These are phyloP conservation scores for Lepidium didymum DNA, from an alignment of 345 rosid genomes.

Conservation along the genomic window DNA sequence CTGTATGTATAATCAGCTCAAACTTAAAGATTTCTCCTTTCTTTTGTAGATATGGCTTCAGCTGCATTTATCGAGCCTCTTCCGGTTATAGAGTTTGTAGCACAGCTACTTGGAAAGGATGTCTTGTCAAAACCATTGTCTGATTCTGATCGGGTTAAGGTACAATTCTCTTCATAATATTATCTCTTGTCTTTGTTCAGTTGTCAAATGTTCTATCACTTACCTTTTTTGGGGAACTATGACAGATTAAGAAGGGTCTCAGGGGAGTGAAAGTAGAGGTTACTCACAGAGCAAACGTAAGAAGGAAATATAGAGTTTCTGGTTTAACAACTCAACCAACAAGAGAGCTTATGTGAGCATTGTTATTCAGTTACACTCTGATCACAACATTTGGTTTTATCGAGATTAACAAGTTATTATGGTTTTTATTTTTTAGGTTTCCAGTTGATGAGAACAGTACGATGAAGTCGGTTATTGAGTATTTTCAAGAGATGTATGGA, in stretches of 20 bases:
- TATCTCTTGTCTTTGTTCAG: not conserved
- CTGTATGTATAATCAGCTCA: not conserved
- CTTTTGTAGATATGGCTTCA: conserved; percentile 77
- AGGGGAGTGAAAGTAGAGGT: conserved; percentile 99
- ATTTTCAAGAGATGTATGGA: conserved; percentile 98
- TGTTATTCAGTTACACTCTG: not conserved
- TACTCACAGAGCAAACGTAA: conserved; percentile 77
- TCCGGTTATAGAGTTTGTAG: conserved; percentile 90
- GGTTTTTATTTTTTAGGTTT: conserved; percentile 45
- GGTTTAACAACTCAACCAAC: conserved; percentile 98
- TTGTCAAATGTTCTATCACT: not conserved
- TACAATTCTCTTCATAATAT: conserved; percentile 10
- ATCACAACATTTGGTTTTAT: not conserved
- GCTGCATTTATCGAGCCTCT: conserved; percentile 99
- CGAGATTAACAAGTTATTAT: not conserved
- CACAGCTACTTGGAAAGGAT: conserved; percentile 83
- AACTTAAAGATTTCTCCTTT: not conserved
- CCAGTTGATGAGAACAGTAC: conserved; percentile 92
- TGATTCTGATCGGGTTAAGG: conserved; percentile 96
- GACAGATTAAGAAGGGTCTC: conserved; percentile 82
- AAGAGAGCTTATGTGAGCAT: conserved; percentile 78
- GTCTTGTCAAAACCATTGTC: conserved; percentile 68
- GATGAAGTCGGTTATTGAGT: conserved; percentile 95
- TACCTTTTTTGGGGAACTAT: not conserved
- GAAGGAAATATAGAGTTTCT: conserved; percentile 97